Base-by-base conservation (phyloP, 2,329 filamentous ascomycete species). In the Didymella pinodella region DNA sequence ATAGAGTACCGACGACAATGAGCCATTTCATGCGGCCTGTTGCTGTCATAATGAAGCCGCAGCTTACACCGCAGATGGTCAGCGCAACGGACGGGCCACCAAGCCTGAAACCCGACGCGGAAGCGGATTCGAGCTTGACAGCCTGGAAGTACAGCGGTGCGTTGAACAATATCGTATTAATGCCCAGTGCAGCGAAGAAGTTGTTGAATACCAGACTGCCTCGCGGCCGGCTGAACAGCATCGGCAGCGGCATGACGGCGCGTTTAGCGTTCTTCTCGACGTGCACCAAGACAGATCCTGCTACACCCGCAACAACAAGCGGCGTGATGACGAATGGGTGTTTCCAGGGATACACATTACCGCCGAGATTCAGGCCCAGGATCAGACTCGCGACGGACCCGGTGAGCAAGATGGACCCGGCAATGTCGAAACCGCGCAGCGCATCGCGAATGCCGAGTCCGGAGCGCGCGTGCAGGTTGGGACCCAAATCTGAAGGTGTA, bases 71-170 rank as follows among this genome's bases (percentile, higher is more conserved):
- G 45, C 76, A 78, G 36, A 80, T 63, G 1, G 76, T 80, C 28
- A 78, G 70, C 3, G 75, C 84, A 26, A 87, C 65, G 0, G 87
- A 86, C 4, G 88, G 87, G 7, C 88, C 80, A 20, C 91, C 83
- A 52, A 93, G 87, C 43, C 88, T 85, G 28, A 92, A 84, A n/a
- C 90, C 90, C 0, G 90, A 91, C 25, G 83, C 80, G 0, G 90
- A 92, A 16, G 90, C 88, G 6, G 83, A 84, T 57, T 88, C 87
- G 20, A 79, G 73, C 46, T 78, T 77, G 31, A 79, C 77, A 28
- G 78, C 78, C 64, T 80, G 78, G 59, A 79, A 93, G 79, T 89
- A 93, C 7, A 93, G 80, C 0, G 90, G 90, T 6, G 86, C 86
- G 68, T 89, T 88, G 77, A 91, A 91, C 16, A 90, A 79, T 63